Base-by-base conservation (phyloP, 2,329 filamentous ascomycete genomes). In the Arthrinium puccinioides region DNA sequence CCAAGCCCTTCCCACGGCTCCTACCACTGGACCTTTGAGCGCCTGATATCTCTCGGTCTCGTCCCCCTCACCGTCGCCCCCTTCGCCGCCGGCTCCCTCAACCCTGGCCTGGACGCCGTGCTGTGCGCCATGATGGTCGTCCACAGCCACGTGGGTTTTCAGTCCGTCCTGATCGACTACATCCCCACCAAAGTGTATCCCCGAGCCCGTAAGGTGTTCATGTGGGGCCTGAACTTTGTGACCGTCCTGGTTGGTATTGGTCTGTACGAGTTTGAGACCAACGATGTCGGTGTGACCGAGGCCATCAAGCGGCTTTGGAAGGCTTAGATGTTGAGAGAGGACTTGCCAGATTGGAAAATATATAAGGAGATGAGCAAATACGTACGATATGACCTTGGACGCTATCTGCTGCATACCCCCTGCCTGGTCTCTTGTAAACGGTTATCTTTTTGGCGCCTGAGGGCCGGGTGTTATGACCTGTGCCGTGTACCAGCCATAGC, bases 21-120 rank as follows among this genome's bases (percentile, higher is more conserved):
- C 64, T 98, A 97, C 72, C 92, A 98, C 76, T 98, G 92, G 92
- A 86, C 84, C 43, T 95, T 95, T 56, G 92, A 98, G 74, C 88
- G 87, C 57, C 61, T 87, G 39, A 69, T 97, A 52, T 82, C 87
- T 40, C 82, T 78, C 40, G 84, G 79, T 39, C 78, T 98, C 44
- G 70, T 98, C 44, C 94, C 92, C 35, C 72, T 98, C 48, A 87
- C 84, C 45, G 72, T 97, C 49, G 83, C 88, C 26, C 92, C 92
- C 45, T 98, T 98, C 66, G 89, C 89, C 44, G 82, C 86, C 43
- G 89, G 89, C 56, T 87, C 87, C 26, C 74, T 97, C 49, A 94
- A 95, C 76, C 92, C 92, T 36, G 72, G 84, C 46, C 76, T 84
- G 55, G 92, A 98, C 61, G 88, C 89, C 44, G 66, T 89, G 49